Conservation (phyloP, 257 asterid genomes). For the Lycium ferocissimum region DNA sequence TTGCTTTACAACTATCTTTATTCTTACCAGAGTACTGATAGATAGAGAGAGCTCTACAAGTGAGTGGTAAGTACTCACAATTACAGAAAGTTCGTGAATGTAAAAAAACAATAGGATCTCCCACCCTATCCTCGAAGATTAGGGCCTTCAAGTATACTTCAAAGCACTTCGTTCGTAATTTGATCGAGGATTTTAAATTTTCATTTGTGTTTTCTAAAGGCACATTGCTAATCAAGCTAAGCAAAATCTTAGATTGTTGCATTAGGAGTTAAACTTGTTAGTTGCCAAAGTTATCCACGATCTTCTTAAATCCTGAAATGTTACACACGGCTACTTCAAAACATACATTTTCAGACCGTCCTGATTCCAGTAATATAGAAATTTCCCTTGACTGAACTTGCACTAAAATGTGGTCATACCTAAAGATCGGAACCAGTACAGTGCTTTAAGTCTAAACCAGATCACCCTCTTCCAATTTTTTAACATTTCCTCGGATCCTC, state of each 20-base stretch:
- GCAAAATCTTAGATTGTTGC: neutral
- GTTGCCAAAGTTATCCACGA: neutral
- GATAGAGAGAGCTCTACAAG: neutral
- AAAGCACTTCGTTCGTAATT: neutral
- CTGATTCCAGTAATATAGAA: neutral
- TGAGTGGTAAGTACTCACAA: neutral
- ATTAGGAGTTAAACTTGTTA: neutral
- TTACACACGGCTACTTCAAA: neutral
- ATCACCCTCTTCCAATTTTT: too few relatives aligned
- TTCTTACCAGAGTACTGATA: neutral
- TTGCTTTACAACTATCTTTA: neutral
- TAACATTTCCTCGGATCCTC: too few relatives aligned
- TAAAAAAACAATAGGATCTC: neutral
- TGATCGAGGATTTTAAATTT: neutral
- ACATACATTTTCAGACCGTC: neutral
- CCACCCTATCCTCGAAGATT: neutral
- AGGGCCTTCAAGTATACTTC: neutral
- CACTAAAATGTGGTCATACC: conserved; percentile 11
- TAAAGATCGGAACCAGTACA: neutral
- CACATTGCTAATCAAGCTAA: neutral
- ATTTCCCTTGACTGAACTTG: neutral
- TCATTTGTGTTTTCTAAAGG: neutral
- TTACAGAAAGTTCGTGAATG: neutral
- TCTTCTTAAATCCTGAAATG: neutral
- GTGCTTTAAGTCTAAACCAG: too few relatives aligned